Evolutionary conservation across 805 yeast genomes (phyloP).

Genomic region (Danielia oregonensis): DNA sequence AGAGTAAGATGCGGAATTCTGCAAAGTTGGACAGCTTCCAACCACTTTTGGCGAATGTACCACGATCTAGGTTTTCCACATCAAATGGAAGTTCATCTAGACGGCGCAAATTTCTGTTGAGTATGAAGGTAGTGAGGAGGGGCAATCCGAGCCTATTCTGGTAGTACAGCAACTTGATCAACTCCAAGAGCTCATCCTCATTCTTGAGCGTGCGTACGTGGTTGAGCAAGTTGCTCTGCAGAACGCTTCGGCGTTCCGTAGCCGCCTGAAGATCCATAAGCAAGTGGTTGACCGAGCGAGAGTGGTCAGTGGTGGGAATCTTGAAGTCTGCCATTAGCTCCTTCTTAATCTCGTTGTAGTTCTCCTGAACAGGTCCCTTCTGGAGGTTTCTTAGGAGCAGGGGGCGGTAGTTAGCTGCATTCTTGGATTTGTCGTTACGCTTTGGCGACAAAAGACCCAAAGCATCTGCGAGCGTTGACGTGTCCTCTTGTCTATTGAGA

Average conservation of each 20-base stretch:
- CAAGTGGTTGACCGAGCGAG: conserved; percentile 17
- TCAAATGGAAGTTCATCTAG: conserved; percentile 16
- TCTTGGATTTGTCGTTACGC: conserved; percentile 4
- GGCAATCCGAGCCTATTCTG: conserved; percentile 25
- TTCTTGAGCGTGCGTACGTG: conserved; percentile 16
- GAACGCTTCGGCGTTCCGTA: conserved; percentile 6
- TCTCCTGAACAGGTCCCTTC: conserved; percentile 31
- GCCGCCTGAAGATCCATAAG: conserved; percentile 24
- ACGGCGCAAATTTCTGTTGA: conserved; percentile 20
- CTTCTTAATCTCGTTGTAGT: conserved; percentile 13
- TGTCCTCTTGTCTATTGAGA: too few relatives aligned
- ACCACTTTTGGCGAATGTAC: conserved; percentile 17
- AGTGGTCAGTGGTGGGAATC: conserved; percentile 7
- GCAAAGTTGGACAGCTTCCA: conserved; percentile 20
- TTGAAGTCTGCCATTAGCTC: conserved; percentile 2
- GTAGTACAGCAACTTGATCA: conserved; percentile 21
- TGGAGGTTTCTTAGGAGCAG: conserved; percentile 30
- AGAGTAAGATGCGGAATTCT: conserved; percentile 28
- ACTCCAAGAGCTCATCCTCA: conserved; percentile 20
- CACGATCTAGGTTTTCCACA: conserved; percentile 16
- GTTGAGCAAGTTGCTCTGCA: conserved; percentile 14
- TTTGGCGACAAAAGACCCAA: conserved; percentile 30
- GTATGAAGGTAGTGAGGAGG: conserved; percentile 23
- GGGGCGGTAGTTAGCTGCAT: conserved; percentile 24
- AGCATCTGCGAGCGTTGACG: conserved; percentile 39